Evolutionary conservation across 768 basidiomycete species (phyloP).

Genomic region (Calocybe indica): DNA sequence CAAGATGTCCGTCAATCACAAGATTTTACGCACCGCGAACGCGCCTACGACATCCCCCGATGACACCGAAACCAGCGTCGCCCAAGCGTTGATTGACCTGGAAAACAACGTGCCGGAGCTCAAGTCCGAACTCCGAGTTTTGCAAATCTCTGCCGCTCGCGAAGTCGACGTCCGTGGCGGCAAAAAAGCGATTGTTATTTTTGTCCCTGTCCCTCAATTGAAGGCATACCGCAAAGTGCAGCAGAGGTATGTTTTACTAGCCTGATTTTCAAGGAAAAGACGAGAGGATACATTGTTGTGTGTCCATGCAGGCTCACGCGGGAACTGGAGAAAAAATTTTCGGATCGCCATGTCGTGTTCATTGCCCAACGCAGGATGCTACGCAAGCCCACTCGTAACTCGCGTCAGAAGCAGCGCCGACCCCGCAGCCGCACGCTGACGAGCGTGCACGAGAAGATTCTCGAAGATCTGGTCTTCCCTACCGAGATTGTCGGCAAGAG

Average conservation of each 20-base stretch:
- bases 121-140: constrained; percentile 90
- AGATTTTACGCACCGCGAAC: constrained; percentile 95
- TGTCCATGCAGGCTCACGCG: constrained; percentile 73
- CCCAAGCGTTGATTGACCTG: constrained; percentile 94
- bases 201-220: constrained; percentile 94
- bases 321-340: constrained; percentile 99
- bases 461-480: constrained; percentile 98
- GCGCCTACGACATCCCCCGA: constrained; percentile 86
- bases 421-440: constrained; percentile 97
- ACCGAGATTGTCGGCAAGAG: constrained; percentile 99
- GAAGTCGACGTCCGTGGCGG: constrained; percentile 99
- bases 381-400: constrained; percentile 92
- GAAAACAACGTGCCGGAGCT: constrained; percentile 98
- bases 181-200: constrained; percentile 98
- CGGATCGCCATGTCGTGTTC: constrained; percentile 98
- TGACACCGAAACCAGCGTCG: constrained; percentile 87
- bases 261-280: constrained; percentile 4
- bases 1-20: constrained; percentile 74
- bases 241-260: constrained; percentile 58
- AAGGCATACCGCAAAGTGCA: constrained; percentile 99
- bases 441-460: constrained; percentile 94
- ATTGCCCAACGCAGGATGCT: constrained; percentile 98
- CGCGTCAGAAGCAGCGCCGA: constrained; percentile 91
- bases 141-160: constrained; percentile 97
- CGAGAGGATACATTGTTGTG: constrained; percentile 7